Percentiles rank a stretch among this genome's conserved stretches.
phyloP scores from a whole-genome alignment of 495 filamentous ascomycete genomes.

The Eremomyces bilateralis region DNA sequence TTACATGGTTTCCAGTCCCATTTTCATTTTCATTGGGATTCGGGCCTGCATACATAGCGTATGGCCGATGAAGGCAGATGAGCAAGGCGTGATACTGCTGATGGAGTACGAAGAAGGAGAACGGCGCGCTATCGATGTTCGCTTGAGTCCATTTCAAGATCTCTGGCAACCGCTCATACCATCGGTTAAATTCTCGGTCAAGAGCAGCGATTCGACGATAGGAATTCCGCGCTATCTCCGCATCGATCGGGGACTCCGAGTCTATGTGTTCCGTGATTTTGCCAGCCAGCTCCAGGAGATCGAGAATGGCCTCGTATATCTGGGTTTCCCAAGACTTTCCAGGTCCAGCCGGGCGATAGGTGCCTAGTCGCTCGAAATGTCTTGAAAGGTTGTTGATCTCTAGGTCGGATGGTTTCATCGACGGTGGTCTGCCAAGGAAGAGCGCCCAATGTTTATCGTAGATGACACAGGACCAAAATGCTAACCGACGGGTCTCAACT shows the following conservation, averaged over 20 bases:
- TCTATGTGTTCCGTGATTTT: slow-evolving; percentile 24
- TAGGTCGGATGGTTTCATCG: slow-evolving; percentile 28
- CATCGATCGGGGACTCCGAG: slow-evolving; percentile 7
- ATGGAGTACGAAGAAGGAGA: slow-evolving; percentile 30
- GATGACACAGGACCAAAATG: slow-evolving; percentile 27
- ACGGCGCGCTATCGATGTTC: slow-evolving; percentile 27
- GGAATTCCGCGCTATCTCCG: slow-evolving; percentile 19
- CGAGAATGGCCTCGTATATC: slow-evolving; percentile 25
- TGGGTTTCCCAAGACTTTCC: slow-evolving; percentile 19
- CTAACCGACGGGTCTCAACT: slow-evolving; percentile 23
- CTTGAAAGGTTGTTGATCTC: slow-evolving; percentile 22
- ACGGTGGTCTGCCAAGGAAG: slow-evolving; percentile 27
- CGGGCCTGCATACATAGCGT: slow-evolving; percentile 23
- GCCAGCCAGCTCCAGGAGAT: slow-evolving; percentile 30
- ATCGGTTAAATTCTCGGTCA: slow-evolving; percentile 27
- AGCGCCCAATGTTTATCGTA: slow-evolving; percentile 31
- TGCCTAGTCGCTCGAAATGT: slow-evolving; percentile 18
- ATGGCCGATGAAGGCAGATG: slow-evolving; percentile 28
- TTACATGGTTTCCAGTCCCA: slow-evolving; percentile 20
- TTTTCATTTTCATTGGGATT: slow-evolving; percentile 11
- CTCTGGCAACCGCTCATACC: slow-evolving; percentile 27
- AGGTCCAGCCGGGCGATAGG: slow-evolving; percentile 12
- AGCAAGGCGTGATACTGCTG: slow-evolving; percentile 29
- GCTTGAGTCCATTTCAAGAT: slow-evolving; percentile 24
- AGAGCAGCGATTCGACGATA: slow-evolving; percentile 25